Percentiles rank a stretch among this genome's conserved stretches.
These are phyloP conservation scores for Cordia subcordata DNA, from an alignment of 257 asterid species.

Conservation along the genomic window DNA sequence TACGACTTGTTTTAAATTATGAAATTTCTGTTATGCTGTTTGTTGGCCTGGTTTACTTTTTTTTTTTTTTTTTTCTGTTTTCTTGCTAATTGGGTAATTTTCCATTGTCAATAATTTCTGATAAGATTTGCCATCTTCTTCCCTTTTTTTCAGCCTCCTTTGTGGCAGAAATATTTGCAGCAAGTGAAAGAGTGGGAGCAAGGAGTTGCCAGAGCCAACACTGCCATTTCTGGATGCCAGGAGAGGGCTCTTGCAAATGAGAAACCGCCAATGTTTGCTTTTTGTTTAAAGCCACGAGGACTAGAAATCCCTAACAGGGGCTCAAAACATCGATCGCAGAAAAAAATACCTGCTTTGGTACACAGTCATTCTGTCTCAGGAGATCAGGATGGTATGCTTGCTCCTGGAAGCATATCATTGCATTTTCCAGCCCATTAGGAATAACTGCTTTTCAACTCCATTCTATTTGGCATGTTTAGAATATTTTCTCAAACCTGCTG, in stretches of 20 bases:
- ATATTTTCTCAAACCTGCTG: not conserved
- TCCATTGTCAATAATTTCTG: not conserved
- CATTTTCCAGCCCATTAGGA: too few relatives aligned
- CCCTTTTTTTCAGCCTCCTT: slow-evolving; percentile 67
- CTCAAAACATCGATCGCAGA: slow-evolving; percentile 86
- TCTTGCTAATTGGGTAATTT: not conserved
- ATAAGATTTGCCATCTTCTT: slow-evolving; percentile 4
- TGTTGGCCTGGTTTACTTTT: not conserved
- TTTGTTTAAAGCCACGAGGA: slow-evolving; percentile 91
- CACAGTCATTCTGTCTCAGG: slow-evolving; percentile 33
- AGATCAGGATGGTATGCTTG: slow-evolving; percentile 55
- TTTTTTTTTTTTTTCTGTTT: too few relatives aligned
- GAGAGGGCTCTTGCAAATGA: slow-evolving; percentile 51
- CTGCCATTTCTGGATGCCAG: slow-evolving; percentile 45
- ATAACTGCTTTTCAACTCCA: too few relatives aligned
- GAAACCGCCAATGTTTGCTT: slow-evolving; percentile 90
- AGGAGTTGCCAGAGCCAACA: slow-evolving; percentile 4
- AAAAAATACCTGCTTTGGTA: slow-evolving; percentile 62
- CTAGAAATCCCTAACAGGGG: slow-evolving; percentile 80
- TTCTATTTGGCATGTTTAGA: too few relatives aligned
- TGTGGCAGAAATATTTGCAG: slow-evolving; percentile 83
- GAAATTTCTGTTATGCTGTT: not conserved
- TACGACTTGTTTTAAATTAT: too few relatives aligned
- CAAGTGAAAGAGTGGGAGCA: slow-evolving; percentile 80
- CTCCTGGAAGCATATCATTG: not conserved